A percentile compares a stretch with the other conserved stretches of the same genome.
Conservation (phyloP, 1,284 basidiomycete species). For the Trichosporon faecale region DNA sequence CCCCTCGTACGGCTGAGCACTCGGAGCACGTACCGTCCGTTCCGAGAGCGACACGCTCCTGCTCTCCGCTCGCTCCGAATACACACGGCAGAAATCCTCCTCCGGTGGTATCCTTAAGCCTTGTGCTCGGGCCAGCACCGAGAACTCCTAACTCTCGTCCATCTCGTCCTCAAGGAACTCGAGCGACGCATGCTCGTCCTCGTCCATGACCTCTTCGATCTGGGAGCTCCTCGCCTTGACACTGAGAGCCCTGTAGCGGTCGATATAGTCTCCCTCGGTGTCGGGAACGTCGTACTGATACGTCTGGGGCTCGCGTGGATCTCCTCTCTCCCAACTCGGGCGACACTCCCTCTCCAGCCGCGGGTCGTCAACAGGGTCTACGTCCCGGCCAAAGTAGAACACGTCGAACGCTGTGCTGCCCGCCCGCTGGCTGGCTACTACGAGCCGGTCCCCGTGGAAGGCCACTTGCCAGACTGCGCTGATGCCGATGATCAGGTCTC, state of each 20-base stretch:
- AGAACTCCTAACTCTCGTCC: constrained; percentile 10
- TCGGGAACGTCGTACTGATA: constrained; percentile 32
- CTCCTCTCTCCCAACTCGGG: constrained; percentile 41
- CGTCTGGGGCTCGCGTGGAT: constrained; percentile 35
- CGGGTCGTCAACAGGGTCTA: constrained; percentile 38
- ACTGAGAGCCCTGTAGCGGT: constrained; percentile 1
- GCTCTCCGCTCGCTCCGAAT: background rate
- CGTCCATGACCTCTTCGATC: constrained; percentile 5
- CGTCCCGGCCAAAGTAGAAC: constrained; percentile 43
- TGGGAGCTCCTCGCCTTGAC: background rate
- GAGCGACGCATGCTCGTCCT: constrained; percentile 2
- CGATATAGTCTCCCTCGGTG: constrained; percentile 5
- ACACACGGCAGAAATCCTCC: too few species aligned
- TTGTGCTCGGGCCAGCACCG: background rate
- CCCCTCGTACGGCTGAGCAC: too few species aligned
- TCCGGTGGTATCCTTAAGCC: too few species aligned
- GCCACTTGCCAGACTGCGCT: constrained; percentile 94
- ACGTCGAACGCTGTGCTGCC: constrained; percentile 61
- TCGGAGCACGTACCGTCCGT: too few species aligned
- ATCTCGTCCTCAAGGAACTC: constrained; percentile 6
- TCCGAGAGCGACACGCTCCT: background rate
- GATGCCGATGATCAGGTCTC: constrained; percentile 82
- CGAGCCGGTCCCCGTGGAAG: constrained; percentile 85
- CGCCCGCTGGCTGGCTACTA: constrained; percentile 81
- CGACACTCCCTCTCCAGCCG: constrained; percentile 35